These are phyloP conservation scores for Euphorbia pulcherrima DNA, from an alignment of 345 rosid genomes.

Conservation along the genomic window DNA sequence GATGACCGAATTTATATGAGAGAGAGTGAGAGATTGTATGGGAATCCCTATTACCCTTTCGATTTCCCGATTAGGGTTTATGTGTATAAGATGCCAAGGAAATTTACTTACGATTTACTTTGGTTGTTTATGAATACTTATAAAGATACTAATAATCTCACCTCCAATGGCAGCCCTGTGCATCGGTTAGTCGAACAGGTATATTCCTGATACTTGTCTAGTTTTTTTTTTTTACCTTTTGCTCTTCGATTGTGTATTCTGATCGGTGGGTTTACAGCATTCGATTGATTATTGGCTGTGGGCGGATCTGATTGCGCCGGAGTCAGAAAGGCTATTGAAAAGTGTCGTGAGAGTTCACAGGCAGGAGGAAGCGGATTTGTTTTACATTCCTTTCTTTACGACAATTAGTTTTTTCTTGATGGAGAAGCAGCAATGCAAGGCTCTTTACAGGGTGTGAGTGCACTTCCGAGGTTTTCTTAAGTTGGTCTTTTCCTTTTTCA, in stretches of 20 bases:
- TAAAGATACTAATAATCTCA: constrained; percentile 67
- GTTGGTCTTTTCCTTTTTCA: not conserved
- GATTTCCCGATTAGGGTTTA: constrained; percentile 65
- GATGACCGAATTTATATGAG: constrained; percentile 40
- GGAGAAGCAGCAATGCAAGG: constrained; percentile 95
- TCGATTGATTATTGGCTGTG: constrained; percentile 96
- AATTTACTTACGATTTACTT: constrained; percentile 81
- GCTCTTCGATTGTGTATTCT: not conserved
- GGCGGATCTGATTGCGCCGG: constrained; percentile 80
- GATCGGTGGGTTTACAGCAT: constrained; percentile 45
- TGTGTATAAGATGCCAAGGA: constrained; percentile 83
- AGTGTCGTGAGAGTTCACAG: constrained; percentile 67
- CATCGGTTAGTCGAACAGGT: constrained; percentile 94
- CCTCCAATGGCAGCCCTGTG: constrained; percentile 96
- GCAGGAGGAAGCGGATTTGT: constrained; percentile 85
- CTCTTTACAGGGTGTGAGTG: constrained; percentile 99
- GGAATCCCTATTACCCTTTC: constrained; percentile 46
- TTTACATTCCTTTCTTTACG: constrained; percentile 83
- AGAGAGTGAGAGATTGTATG: constrained; percentile 42
- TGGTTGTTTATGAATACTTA: constrained; percentile 65
- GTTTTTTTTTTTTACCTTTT: not conserved
- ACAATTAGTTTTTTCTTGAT: constrained; percentile 88
- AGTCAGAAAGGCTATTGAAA: constrained; percentile 69
- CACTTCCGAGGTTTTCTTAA: constrained; percentile 30
- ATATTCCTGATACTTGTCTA: not conserved